These are phyloP conservation scores for Alternaria sp. DNA, from an alignment of 2,329 filamentous ascomycete genomes.

Conservation along the genomic window DNA sequence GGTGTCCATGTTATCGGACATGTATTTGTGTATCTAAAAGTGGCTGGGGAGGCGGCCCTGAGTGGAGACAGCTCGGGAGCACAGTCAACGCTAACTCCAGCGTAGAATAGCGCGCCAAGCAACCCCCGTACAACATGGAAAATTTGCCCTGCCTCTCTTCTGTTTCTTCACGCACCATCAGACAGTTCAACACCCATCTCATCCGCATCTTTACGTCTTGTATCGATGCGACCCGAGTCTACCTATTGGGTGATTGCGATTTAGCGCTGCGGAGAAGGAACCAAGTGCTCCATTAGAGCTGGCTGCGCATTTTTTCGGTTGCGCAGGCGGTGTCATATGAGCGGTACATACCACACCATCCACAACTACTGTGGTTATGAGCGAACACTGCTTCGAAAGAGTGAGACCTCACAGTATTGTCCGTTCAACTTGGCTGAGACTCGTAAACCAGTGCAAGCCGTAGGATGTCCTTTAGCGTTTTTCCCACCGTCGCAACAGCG, in stretches of 20 bases:
- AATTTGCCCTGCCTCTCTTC: conserved; percentile 18
- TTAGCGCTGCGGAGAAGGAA: conserved; percentile 66
- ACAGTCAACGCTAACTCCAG: background rate
- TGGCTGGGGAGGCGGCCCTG: background rate
- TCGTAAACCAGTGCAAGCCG: too few relatives aligned
- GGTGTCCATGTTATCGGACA: conserved; percentile 1
- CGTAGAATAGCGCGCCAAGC: conserved; percentile 22
- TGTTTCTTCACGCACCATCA: conserved; percentile 49
- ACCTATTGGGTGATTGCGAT: conserved; percentile 62
- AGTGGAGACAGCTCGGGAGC: background rate
- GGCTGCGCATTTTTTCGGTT: conserved; percentile 71
- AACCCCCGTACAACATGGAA: conserved; percentile 33
- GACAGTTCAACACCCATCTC: conserved; percentile 53
- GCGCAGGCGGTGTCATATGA: conserved; percentile 86
- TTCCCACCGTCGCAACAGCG: background rate
- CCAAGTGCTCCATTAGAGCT: conserved; percentile 74
- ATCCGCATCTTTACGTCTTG: conserved; percentile 51
- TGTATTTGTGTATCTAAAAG: background rate
- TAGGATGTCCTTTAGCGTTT: background rate
- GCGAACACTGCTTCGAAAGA: background rate
- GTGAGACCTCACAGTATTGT: background rate
- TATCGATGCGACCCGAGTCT: conserved; percentile 44
- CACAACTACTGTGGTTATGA: background rate
- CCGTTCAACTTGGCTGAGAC: background rate
- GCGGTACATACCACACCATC: conserved; percentile 66